These are phyloP conservation scores for Verticillium nubilum DNA, from an alignment of 2,329 filamentous ascomycete species.

Conservation along the genomic window DNA sequence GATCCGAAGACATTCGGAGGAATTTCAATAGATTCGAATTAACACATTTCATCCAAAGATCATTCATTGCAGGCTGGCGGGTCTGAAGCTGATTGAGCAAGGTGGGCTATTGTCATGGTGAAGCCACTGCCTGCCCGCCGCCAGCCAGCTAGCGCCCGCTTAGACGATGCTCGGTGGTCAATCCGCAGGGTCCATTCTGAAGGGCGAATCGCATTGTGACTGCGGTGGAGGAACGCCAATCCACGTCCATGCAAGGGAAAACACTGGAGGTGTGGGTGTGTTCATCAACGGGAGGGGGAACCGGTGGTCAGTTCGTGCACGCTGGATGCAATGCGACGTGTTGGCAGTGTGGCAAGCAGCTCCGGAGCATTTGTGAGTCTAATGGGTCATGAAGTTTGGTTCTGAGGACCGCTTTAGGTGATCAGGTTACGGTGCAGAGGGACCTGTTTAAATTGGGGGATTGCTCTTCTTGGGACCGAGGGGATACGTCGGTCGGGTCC, in stretches of 20 bases:
- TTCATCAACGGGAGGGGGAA: not conserved
- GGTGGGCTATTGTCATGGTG: not conserved
- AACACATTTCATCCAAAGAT: too few species aligned
- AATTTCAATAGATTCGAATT: too few species aligned
- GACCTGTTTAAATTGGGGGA: not conserved
- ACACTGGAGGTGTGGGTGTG: not conserved
- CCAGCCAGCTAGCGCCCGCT: not conserved
- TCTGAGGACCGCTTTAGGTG: not conserved
- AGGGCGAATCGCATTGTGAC: not conserved
- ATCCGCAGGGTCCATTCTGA: not conserved
- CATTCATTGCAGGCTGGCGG: too few species aligned
- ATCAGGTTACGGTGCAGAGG: not conserved
- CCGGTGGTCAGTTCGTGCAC: not conserved
- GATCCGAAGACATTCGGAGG: too few species aligned
- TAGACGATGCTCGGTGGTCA: not conserved
- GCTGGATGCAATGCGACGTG: not conserved
- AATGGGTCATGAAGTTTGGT: not conserved
- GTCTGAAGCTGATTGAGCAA: too few species aligned
- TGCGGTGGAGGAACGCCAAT: not conserved
- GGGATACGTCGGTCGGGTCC: too few species aligned
- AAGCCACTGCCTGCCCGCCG: too few species aligned
- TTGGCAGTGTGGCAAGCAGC: not conserved
- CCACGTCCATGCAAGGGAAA: too few species aligned
- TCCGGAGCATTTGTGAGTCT: not conserved
- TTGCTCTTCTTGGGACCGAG: not conserved